Evolutionary conservation across 441 rosid genomes (phyloP), one percentile per base, ranked within the genome.

Genomic region (Euphorbia corollata): DNA sequence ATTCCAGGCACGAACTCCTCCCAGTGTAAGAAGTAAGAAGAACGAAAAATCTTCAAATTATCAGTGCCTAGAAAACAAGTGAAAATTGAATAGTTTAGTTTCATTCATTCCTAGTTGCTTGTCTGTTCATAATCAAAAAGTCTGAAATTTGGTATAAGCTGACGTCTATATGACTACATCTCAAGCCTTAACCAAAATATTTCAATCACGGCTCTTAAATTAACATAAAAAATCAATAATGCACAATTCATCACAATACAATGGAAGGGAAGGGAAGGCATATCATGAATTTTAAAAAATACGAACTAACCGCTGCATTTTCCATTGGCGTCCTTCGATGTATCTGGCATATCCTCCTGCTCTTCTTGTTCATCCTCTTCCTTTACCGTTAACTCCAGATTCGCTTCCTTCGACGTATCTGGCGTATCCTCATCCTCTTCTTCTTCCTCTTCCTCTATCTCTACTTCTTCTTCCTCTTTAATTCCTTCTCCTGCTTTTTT

Each of bases 271-370:
- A 55, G 2, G 41, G 54, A 62, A 5, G 15, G 15, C 53, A 24
- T 12, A 1, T 56, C 41, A 39, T 61, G 13, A 60, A 22, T 50
- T 38, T 8, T 23, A n/a, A n/a, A 10, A 36, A 6, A 22, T 7
- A 19, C 57, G 16, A 55, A 57, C 76, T 68, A n/a, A 73, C 73
- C 73, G 56, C 22, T 32, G 3, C 6, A 6, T 32, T 32, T 32
- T 32, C 2, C 36, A 32, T 32, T 32, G 36, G 36, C 36, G 2
- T 32, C 36, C 2, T 32, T 32, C 36, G 6, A 32, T 32, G 36
- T 32, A 2, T 32, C 3, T 32, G 36, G 36, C 36, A 32, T 32
- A 32, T 32, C 36, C 36, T 32, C 36, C n/a, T n/a, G n/a, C 36
- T 32, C 36, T 32, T 32, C 6, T 32, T 32, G 36, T 32, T 6